These are phyloP conservation scores for Candida ovalis DNA, from an alignment of 805 yeast species.

Conservation along the genomic window DNA sequence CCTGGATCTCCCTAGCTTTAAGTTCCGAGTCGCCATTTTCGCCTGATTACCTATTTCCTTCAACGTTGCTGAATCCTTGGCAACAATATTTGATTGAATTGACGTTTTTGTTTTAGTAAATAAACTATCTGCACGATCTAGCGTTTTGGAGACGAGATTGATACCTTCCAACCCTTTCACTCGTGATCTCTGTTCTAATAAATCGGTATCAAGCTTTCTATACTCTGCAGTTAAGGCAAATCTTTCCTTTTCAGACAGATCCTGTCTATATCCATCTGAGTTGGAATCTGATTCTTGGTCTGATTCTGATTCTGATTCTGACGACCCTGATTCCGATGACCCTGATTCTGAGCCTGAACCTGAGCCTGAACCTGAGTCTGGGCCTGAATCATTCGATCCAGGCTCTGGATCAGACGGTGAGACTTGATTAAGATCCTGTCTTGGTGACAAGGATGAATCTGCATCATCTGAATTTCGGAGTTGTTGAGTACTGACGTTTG, in stretches of 20 bases:
- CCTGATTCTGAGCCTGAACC: background rate
- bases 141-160: conserved; percentile 39
- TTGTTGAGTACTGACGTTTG: background rate
- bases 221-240: conserved; percentile 25
- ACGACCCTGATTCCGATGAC: conserved; percentile 15
- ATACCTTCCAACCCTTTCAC: conserved; percentile 60
- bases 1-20: conserved; percentile 55
- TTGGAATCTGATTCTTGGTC: conserved; percentile 1
- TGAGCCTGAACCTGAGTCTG: background rate
- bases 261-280: conserved; percentile 11
- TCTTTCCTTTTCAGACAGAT: conserved; percentile 24
- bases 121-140: conserved; percentile 43
- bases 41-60: conserved; percentile 58
- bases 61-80: conserved; percentile 65
- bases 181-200: conserved; percentile 39
- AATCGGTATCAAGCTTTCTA: conserved; percentile 20
- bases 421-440: background rate
- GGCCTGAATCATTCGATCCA: too few relatives aligned
- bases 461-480: background rate
- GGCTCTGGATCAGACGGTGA: background rate
- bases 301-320: conserved; percentile 2
- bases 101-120: conserved; percentile 40
- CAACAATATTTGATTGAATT: conserved; percentile 39
- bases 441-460: background rate
- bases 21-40: conserved; percentile 57